phyloP scores from a whole-genome alignment of 1,139 yeast genomes.

The Yamadazyma taylorii region DNA sequence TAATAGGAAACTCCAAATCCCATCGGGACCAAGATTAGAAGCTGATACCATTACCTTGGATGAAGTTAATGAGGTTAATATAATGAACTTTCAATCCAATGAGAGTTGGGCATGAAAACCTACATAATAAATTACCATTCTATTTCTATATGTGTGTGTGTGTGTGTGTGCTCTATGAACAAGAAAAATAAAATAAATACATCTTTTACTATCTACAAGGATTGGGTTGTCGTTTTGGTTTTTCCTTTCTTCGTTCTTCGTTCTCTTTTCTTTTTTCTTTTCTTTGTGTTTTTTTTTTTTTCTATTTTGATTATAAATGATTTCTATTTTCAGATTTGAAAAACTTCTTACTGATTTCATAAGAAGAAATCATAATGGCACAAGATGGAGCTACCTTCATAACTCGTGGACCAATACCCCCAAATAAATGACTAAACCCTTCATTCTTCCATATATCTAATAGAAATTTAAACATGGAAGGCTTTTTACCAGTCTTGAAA shows the following conservation, averaged over 20 bases:
- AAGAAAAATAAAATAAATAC: neutral
- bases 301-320: no score
- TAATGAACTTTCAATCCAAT: neutral
- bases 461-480: conserved; percentile 66
- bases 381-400: conserved; percentile 95
- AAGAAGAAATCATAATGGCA: conserved; percentile 97
- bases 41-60: conserved; percentile 1
- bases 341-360: conserved; percentile 81
- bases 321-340: conserved; percentile 27
- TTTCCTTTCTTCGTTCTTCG: no score
- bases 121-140: neutral
- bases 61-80: conserved; percentile 5
- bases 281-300: no score
- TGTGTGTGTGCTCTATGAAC: neutral
- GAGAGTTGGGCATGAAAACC: conserved; percentile 3
- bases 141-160: neutral
- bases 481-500: conserved; percentile 23
- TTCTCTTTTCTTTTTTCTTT: no score
- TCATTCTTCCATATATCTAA: conserved; percentile 62
- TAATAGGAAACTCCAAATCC: neutral
- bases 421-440: conserved; percentile 75
- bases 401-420: conserved; percentile 83
- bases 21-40: neutral
- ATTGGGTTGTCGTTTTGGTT: no score
- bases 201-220: neutral